phyloP scores from a whole-genome alignment of 2,329 filamentous ascomycete species.

The Xylaria polymorpha region DNA sequence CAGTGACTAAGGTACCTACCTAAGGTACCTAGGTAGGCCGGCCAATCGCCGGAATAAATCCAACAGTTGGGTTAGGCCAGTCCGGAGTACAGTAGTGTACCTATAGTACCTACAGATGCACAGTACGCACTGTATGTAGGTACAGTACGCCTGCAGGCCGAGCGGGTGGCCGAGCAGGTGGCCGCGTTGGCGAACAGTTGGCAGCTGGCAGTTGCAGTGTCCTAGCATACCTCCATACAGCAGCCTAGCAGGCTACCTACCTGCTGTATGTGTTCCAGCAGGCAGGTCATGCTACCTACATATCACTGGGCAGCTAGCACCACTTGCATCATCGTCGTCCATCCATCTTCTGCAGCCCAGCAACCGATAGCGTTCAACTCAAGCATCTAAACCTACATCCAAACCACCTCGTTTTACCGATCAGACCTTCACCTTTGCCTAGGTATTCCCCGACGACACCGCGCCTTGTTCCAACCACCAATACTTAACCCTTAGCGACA shows the following conservation, averaged over 20 bases:
- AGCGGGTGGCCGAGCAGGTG: too few relatives aligned
- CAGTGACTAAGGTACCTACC: constrained; percentile 14
- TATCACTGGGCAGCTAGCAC: constrained; percentile 20
- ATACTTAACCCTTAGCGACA: not conserved
- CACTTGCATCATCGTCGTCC: constrained; percentile 41
- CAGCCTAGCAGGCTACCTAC: not conserved
- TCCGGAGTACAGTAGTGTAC: too few relatives aligned
- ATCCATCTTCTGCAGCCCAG: constrained; percentile 17
- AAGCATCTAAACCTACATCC: constrained; percentile 6
- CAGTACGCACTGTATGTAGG: not conserved
- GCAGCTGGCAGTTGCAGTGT: not conserved
- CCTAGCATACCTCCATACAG: too few relatives aligned
- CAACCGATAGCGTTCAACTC: constrained; percentile 22
- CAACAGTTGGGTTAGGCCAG: not conserved
- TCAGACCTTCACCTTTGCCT: constrained; percentile 23
- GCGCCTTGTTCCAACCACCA: constrained; percentile 2
- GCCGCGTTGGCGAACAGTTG: not conserved
- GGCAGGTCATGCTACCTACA: constrained; percentile 2
- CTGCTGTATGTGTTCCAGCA: not conserved
- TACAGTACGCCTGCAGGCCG: not conserved
- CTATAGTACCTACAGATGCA: not conserved
- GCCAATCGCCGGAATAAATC: constrained; percentile 28
- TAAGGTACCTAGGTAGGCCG: not conserved
- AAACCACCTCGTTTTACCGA: constrained; percentile 4
- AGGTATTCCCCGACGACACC: constrained; percentile 26